A percentile compares a stretch with the other conserved stretches of the same genome.
Conservation (phyloP, 2,329 filamentous ascomycete genomes). For the Cryphonectria nitschkei region DNA sequence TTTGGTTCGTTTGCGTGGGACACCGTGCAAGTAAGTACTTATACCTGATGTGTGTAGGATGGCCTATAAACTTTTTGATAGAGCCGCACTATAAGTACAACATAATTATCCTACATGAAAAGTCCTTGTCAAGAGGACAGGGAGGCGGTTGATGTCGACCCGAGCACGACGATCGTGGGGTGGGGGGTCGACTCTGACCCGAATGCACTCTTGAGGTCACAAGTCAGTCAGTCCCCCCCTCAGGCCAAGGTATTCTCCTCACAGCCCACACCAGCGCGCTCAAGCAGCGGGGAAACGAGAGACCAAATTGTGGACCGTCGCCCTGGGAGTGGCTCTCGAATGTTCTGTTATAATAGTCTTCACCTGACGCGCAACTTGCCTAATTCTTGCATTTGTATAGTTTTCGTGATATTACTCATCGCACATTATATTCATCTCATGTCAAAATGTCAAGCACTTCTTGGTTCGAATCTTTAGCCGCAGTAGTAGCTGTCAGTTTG, state of each 20-base stretch:
- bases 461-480: too few species aligned
- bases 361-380: not conserved
- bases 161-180: conserved; percentile 1
- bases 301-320: not conserved
- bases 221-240: not conserved
- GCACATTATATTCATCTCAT: not conserved
- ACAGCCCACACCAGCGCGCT: not conserved
- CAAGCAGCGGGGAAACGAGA: not conserved
- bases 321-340: not conserved
- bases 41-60: too few species aligned
- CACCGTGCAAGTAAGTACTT: too few species aligned
- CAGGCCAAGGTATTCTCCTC: conserved; percentile 11
- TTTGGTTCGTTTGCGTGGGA: not conserved
- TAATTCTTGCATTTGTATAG: not conserved
- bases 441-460: not conserved
- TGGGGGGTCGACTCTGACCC: conserved; percentile 16
- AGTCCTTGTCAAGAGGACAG: not conserved
- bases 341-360: not conserved
- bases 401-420: not conserved
- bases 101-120: not conserved
- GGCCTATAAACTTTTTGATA: too few species aligned
- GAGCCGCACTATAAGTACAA: not conserved
- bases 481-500: too few species aligned
- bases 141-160: not conserved
- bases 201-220: not conserved